Evolutionary conservation across 768 basidiomycete genomes (phyloP).

Genomic region (Mycena filopes): DNA sequence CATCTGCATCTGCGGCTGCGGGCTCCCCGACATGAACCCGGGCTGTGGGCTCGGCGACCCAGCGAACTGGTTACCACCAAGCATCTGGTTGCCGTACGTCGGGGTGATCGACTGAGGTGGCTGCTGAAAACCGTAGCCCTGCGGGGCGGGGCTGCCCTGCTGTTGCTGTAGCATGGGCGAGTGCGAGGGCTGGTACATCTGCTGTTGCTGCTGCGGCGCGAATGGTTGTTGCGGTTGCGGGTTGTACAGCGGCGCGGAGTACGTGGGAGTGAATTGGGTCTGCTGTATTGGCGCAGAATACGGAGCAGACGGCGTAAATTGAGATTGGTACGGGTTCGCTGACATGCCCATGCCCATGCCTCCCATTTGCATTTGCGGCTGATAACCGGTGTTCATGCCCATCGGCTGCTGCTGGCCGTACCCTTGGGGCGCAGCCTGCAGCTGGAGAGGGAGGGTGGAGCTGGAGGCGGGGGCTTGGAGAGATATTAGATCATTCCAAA

Average conservation of each 20-base stretch:
- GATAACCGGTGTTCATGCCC: slow-evolving; percentile 40
- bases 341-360: slow-evolving; percentile 31
- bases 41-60: slow-evolving; percentile 42
- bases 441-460: slow-evolving; percentile 65
- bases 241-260: slow-evolving; percentile 27
- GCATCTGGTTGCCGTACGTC: slow-evolving; percentile 26
- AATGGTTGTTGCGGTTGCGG: slow-evolving; percentile 46
- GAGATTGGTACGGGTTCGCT: slow-evolving; percentile 20
- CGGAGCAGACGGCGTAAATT: slow-evolving; percentile 9
- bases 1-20: slow-evolving; percentile 34
- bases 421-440: slow-evolving; percentile 47
- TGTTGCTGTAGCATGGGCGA: not conserved
- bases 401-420: slow-evolving; percentile 49
- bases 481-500: slow-evolving; percentile 70
- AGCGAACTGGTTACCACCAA: slow-evolving; percentile 28
- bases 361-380: slow-evolving; percentile 42
- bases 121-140: slow-evolving; percentile 27
- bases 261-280: slow-evolving; percentile 23
- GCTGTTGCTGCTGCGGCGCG: slow-evolving; percentile 42
- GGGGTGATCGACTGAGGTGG: slow-evolving; percentile 18
- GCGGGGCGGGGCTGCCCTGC: slow-evolving; percentile 6
- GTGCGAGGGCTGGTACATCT: slow-evolving; percentile 24
- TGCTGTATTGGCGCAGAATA: slow-evolving; percentile 24
- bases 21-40: slow-evolving; percentile 34
- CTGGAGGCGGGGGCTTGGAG: slow-evolving; percentile 55